Evolutionary conservation across 257 asterid species (phyloP).

Genomic region (Gentiana dahurica): DNA sequence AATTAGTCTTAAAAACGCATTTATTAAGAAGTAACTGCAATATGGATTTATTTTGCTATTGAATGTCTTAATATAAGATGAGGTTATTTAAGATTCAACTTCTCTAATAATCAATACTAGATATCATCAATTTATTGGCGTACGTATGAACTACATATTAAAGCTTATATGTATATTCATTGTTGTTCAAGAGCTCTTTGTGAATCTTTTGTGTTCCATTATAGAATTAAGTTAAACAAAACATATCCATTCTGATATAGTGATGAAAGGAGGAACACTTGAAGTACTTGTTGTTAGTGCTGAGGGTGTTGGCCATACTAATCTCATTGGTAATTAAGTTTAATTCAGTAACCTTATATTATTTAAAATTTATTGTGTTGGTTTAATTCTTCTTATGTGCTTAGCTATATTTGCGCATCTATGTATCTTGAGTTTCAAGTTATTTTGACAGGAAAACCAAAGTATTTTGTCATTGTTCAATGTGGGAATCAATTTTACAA

Average conservation of each 20-base stretch:
- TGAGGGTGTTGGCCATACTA: conserved; percentile 36
- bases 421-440: not conserved
- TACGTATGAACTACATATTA: not conserved
- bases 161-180: conserved; percentile 1
- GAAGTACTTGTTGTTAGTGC: conserved; percentile 78
- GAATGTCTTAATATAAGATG: not conserved
- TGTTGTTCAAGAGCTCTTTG: conserved; percentile 1
- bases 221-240: not conserved
- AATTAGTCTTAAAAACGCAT: not conserved
- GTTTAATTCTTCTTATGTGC: not conserved
- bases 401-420: not conserved
- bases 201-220: not conserved
- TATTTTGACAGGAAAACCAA: conserved; percentile 31
- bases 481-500: conserved; percentile 47
- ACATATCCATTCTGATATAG: not conserved
- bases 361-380: not conserved
- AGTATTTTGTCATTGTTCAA: conserved; percentile 54
- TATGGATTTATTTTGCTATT: not conserved
- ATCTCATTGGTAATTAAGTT: conserved; percentile 30
- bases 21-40: conserved; percentile 12
- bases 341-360: not conserved
- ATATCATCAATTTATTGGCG: conserved; percentile 1
- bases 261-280: conserved; percentile 61
- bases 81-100: conserved; percentile 1
- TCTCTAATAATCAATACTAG: not conserved